Evolutionary conservation across 2,329 filamentous ascomycete genomes (phyloP), one percentile per base, ranked within the genome.

Genomic region (Calycina herbarum): DNA sequence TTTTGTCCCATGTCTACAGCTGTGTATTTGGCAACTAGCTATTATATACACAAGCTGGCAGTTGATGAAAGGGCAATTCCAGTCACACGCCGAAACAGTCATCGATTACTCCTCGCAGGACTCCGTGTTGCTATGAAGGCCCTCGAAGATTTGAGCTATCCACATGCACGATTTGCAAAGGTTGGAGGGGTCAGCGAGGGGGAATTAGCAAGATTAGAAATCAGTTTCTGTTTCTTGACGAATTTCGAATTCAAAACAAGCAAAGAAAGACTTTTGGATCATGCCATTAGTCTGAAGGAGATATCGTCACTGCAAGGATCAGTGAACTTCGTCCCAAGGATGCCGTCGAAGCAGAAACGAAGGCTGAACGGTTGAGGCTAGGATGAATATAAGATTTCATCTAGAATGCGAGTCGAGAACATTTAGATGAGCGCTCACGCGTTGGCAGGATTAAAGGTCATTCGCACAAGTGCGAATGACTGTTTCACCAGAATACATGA

Each of bases 1-100:
- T 97, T 91, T 80, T 98, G 94, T 74, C 94, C 95, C 3, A 93
- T 97, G 86, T 96, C 92, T 68, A 93, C 94, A 0, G 94, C 90
- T 29, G 94, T 98, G 10, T 97, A 97, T 79, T 87, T 99, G 31
- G 93, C 94, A 1, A 90, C 94, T 4, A 93, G 91, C 58, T 83
- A 91, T 8, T 98, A 97, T 79, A 94, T 97, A 70, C 89, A 94
- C 75, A 88, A 90, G 29, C 83, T 98, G 54, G 91, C 90, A 0
- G 87, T 94, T 13, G 83, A 89, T 57, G 92, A 96, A 75, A 86
- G 86, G 70, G 86, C 90, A 29, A 89, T 98, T 27, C 88, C 89
- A 0, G 90, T 97, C 7, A 96, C 93, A 2, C 84, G 85, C 65
- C 86, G 92, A 64, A 98, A 96, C 68, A 90, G 92, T 67, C 94